phyloP scores from a whole-genome alignment of 1,284 basidiomycete species.

The Hypsizygus ulmarius region DNA sequence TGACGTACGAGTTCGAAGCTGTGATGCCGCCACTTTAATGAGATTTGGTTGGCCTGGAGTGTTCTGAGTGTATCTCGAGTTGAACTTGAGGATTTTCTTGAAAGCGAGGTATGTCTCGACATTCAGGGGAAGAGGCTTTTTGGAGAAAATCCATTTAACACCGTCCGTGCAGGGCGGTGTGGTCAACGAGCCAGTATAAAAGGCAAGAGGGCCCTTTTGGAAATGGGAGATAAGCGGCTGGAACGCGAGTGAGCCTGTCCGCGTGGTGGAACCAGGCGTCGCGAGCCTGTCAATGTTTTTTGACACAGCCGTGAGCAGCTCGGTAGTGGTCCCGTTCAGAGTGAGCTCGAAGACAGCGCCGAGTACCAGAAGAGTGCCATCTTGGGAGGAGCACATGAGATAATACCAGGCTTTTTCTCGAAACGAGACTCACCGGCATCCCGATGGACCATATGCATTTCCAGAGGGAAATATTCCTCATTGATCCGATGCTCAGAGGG shows the following conservation, averaged over 20 bases:
- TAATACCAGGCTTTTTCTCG: no score
- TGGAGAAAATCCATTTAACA: slow-evolving; percentile 1
- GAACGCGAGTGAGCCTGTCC: neutral
- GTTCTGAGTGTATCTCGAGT: no score
- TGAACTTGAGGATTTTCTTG: slow-evolving; percentile 5
- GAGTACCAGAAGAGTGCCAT: neutral
- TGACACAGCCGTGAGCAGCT: neutral
- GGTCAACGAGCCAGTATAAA: slow-evolving; percentile 1
- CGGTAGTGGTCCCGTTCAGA: neutral
- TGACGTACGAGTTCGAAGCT: no score
- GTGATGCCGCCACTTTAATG: no score
- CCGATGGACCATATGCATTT: no score
- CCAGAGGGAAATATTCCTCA: no score
- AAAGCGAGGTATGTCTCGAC: neutral
- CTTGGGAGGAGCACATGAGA: no score
- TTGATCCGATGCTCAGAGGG: neutral
- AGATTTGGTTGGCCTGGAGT: no score
- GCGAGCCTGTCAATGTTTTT: neutral
- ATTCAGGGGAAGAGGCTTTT: neutral
- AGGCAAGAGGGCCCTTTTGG: neutral
- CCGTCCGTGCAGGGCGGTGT: slow-evolving; percentile 2
- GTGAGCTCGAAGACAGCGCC: slow-evolving; percentile 1
- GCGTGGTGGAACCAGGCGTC: neutral
- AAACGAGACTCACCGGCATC: no score
- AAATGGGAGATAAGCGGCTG: neutral